Evolutionary conservation across 768 basidiomycete genomes (phyloP).

Genomic region (Mycena maculata): DNA sequence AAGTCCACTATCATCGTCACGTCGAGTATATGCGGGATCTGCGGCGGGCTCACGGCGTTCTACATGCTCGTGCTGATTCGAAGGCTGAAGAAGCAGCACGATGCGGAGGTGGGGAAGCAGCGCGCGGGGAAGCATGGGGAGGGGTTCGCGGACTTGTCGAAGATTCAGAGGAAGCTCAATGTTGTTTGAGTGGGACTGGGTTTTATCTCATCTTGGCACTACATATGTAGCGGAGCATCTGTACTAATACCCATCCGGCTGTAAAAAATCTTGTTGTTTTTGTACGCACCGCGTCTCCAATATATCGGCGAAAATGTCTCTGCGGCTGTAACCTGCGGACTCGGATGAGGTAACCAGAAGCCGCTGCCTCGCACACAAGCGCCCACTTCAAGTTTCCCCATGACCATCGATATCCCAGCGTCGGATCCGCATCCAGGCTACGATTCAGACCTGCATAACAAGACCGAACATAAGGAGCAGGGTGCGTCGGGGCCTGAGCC

Average conservation of each 20-base stretch:
- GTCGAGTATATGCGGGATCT: slow-evolving; percentile 48
- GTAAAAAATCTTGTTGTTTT: no score
- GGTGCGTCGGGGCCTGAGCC: not conserved
- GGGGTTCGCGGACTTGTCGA: not conserved
- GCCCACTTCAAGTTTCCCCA: no score
- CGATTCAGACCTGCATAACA: not conserved
- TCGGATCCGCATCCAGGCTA: not conserved
- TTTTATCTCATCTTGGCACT: no score
- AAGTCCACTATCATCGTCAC: slow-evolving; percentile 63
- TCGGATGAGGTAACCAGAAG: no score
- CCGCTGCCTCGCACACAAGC: no score
- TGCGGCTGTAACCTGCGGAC: no score
- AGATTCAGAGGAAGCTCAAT: no score
- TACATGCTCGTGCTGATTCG: slow-evolving; percentile 61
- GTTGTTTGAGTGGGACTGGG: no score
- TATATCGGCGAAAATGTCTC: no score
- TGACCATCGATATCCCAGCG: not conserved
- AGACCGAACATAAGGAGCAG: not conserved
- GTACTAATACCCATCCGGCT: no score
- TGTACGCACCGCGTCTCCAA: no score
- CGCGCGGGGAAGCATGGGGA: slow-evolving; percentile 51
- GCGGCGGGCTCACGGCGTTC: slow-evolving; percentile 52
- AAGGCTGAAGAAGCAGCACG: slow-evolving; percentile 56
- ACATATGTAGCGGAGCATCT: no score
- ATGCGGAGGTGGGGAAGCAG: slow-evolving; percentile 54